Conservation (phyloP, 1,284 basidiomycete species). For the Cutaneotrichosporon curvatum region DNA sequence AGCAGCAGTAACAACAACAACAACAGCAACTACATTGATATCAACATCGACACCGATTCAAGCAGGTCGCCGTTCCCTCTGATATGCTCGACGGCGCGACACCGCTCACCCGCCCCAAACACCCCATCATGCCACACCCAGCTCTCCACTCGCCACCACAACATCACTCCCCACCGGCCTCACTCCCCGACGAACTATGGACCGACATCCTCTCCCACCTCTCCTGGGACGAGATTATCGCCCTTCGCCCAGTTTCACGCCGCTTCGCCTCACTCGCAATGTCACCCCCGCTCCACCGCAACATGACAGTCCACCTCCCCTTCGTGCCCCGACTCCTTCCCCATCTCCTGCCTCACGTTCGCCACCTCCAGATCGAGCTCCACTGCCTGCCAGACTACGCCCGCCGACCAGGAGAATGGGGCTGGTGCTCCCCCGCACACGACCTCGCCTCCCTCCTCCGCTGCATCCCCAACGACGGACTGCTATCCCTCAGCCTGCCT, state of each 20-base stretch:
- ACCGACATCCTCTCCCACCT: constrained; percentile 24
- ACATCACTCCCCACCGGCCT: too few relatives aligned
- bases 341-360: constrained; percentile 20
- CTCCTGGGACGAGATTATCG: constrained; percentile 20
- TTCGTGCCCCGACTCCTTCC: constrained; percentile 11
- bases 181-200: constrained; percentile 29
- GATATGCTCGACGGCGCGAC: too few relatives aligned
- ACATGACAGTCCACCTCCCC: constrained; percentile 21
- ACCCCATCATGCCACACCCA: too few relatives aligned
- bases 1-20: too few relatives aligned
- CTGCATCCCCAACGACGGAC: constrained; percentile 18
- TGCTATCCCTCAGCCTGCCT: constrained; percentile 21
- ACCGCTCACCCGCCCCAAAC: too few relatives aligned
- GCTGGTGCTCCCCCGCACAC: neutral
- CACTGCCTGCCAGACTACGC: constrained; percentile 1
- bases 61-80: too few relatives aligned
- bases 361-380: constrained; percentile 25
- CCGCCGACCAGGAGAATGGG: neutral
- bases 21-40: too few relatives aligned
- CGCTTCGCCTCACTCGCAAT: constrained; percentile 16
- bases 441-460: constrained; percentile 13
- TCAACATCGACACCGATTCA: too few relatives aligned
- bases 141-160: too few relatives aligned
- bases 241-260: constrained; percentile 14
- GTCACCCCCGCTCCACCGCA: constrained; percentile 20